These are phyloP conservation scores for Coniochaeta prunicola DNA, from an alignment of 2,329 filamentous ascomycete genomes.

Conservation along the genomic window DNA sequence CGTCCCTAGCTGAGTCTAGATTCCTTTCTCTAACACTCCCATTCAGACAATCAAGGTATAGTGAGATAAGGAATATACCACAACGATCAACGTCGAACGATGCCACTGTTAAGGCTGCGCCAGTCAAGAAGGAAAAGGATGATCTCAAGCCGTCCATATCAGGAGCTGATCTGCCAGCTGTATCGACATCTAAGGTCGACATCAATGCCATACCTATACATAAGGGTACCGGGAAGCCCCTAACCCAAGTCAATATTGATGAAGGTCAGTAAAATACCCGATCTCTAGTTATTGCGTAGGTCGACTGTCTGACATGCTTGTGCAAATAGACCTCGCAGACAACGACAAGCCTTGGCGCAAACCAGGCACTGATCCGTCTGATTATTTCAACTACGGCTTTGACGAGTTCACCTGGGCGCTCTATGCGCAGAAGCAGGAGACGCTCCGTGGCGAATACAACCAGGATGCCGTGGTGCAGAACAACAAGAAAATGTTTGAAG, in stretches of 20 bases:
- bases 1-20: background rate
- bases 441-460: constrained; percentile 67
- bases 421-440: constrained; percentile 84
- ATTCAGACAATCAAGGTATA: constrained; percentile 51
- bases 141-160: constrained; percentile 7
- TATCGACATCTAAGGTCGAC: constrained; percentile 77
- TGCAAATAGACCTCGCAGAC: constrained; percentile 52
- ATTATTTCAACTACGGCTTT: constrained; percentile 99
- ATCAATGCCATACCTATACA: constrained; percentile 77
- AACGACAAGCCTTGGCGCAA: constrained; percentile 94
- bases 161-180: constrained; percentile 39
- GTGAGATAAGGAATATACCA: constrained; percentile 58
- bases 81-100: constrained; percentile 51
- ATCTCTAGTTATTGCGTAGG: background rate
- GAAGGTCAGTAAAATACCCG: constrained; percentile 33
- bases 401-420: constrained; percentile 97
- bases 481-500: constrained; percentile 74
- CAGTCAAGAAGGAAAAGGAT: constrained; percentile 39
- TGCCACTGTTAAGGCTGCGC: constrained; percentile 34
- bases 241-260: constrained; percentile 70
- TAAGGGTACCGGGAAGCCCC: constrained; percentile 71
- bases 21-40: background rate
- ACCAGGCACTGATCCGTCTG: constrained; percentile 87
- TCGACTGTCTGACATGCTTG: background rate
- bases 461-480: constrained; percentile 55